Evolutionary conservation across 2,329 filamentous ascomycete genomes (phyloP).

Genomic region (Talaromyces sp.): DNA sequence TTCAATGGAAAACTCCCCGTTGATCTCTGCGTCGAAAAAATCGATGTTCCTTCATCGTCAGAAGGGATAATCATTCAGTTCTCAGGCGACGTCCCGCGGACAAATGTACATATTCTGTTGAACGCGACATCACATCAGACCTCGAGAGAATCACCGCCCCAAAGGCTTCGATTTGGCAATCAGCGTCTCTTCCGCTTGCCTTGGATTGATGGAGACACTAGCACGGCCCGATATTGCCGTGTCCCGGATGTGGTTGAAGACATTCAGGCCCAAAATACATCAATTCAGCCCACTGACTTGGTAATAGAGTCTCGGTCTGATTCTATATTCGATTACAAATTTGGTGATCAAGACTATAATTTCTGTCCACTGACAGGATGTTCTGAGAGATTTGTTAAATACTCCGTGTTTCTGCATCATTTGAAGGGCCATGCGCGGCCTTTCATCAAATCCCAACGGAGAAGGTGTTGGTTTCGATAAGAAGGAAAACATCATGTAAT

Average conservation of each 20-base stretch:
- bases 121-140: neutral
- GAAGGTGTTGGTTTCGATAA: constrained; percentile 9
- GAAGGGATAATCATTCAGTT: constrained; percentile 12
- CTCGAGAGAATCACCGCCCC: neutral
- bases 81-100: neutral
- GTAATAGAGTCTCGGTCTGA: neutral
- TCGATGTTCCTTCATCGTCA: neutral
- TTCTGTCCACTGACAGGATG: constrained; percentile 14
- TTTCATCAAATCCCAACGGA: constrained; percentile 5
- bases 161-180: constrained; percentile 7
- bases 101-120: constrained; percentile 10
- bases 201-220: neutral
- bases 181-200: constrained; percentile 7
- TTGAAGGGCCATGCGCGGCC: constrained; percentile 2
- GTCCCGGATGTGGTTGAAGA: constrained; percentile 10
- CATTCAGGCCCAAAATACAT: constrained; percentile 9
- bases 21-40: neutral
- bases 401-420: constrained; percentile 8
- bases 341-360: neutral
- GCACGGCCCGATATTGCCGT: constrained; percentile 1
- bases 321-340: neutral
- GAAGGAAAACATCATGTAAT: neutral
- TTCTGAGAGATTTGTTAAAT: constrained; percentile 3
- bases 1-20: neutral
- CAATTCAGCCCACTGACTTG: neutral